phyloP scores from a whole-genome alignment of 2,329 filamentous ascomycete genomes.

The Sclerotinia sclerotiorum region DNA sequence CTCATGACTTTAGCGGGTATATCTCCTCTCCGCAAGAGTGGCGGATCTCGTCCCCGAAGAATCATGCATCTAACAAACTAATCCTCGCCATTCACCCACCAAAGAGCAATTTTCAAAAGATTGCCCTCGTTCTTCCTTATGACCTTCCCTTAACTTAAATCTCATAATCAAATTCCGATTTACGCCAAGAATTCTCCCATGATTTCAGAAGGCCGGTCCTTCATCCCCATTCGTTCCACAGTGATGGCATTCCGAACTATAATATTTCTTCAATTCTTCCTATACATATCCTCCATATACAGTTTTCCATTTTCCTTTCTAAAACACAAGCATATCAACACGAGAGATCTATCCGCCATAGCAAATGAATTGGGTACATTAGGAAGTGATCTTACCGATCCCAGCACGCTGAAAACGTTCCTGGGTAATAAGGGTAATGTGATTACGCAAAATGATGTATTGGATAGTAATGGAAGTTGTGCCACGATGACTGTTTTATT shows the following conservation, averaged over 20 bases:
- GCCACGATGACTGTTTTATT: conserved; percentile 36
- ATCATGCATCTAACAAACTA: conserved; percentile 6
- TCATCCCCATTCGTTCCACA: background rate
- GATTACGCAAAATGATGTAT: conserved; percentile 15
- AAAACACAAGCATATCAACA: too few relatives aligned
- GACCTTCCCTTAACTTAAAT: background rate
- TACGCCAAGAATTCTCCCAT: background rate
- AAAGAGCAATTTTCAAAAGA: too few relatives aligned
- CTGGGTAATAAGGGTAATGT: conserved; percentile 15
- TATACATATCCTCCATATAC: background rate
- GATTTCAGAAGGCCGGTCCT: conserved; percentile 3
- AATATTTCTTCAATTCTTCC: background rate
- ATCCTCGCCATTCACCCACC: background rate
- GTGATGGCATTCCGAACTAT: background rate
- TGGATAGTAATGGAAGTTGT: conserved; percentile 30
- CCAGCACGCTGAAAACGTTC: conserved; percentile 3
- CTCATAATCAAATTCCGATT: background rate
- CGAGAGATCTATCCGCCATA: conserved; percentile 14
- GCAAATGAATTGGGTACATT: conserved; percentile 7
- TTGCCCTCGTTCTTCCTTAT: background rate
- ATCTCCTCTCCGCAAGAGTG: background rate
- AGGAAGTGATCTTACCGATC: conserved; percentile 13
- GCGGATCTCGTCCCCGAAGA: background rate
- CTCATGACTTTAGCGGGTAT: background rate
- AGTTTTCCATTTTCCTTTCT: background rate